Base-by-base conservation (phyloP, 176 grass and related monocot species). In the Chloris gayana region DNA sequence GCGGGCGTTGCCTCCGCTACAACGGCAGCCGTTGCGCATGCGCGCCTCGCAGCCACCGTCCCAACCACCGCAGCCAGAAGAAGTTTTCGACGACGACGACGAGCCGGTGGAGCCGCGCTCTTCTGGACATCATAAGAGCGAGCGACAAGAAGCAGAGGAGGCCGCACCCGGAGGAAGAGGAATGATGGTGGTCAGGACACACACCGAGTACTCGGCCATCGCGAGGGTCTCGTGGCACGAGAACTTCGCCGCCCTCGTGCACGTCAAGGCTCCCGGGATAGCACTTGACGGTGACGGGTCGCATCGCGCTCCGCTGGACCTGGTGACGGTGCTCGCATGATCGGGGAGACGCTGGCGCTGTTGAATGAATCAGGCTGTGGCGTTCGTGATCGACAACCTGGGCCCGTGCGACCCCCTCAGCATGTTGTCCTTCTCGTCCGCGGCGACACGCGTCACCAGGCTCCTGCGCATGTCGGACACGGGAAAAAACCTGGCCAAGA, bases 291-390 rank as follows among this genome's bases (percentile, higher is more conserved):
- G 22, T 5, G 61, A 7, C 2, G 65, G 26, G 47, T 59, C n/a
- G n/a, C 69, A 29, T 1, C 91, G 91, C 9, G 84, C 84, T 19
- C 76, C 91, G 13, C 47, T 93, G 0, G 91, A 93, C 58, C 87
- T 93, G 5, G 83, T 93, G n/a, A 87, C 91, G 7, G 91, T 93
- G 75, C 84, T 93, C 1, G 91, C 87, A 93, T 93, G 91, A 11
- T 3, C 8, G 87, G 91, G 1, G 15, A 34, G 0, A 93, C 89
- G 64, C 45, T 93, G 2, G 77, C 57, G n/a, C 88, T 86, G 10
- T 60, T 92, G 84, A n/a, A n/a, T 92, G 83, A 89, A 92, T 64
- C 83, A 86, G 54, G 90, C 86, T 22, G 90, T 93, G 87, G 66
- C 39, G 19, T 93, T 93, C 79, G 87, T 93, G 50, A 82, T 93